Base-by-base conservation (phyloP, 495 filamentous ascomycete genomes). In the Daldinia decipiens region DNA sequence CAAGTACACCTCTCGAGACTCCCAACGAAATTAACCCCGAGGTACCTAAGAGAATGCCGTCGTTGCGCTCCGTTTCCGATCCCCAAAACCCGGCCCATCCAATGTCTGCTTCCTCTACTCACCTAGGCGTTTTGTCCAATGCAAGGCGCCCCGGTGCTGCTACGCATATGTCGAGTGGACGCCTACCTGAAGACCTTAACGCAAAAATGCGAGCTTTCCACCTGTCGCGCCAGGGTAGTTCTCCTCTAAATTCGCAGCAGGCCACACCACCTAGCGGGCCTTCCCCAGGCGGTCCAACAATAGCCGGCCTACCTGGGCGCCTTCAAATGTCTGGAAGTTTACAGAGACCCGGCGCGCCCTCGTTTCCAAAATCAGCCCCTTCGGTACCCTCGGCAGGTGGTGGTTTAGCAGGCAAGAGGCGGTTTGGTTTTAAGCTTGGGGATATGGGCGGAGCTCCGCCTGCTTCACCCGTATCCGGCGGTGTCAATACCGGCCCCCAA, bases 171-270 rank as follows among this genome's bases (percentile, higher is more conserved):
- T 87, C 88, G 40, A 85, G 83, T 54, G 82, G 84, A 50, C 75
- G 82, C 31, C 80, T 95, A 21, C 91, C 92, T 43, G 88, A 91
- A 77, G 93, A 96, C 67, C 88, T 98, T 66, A 87, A 91, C 81
- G 91, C 89, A 38, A 94, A 90, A 72, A 90, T 95, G 84, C 88
- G 88, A 70, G 91, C 91, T 2, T 93, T 94, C 59, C 89, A 92
- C 60, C 75, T 91, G 13, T 77, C 75, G 5, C 75, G 75, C n/a
- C 73, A 76, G 53, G 73, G 73, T 9, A 72, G 73, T 61, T 76
- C 75, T 39, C 54, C 70, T 27, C 9, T 72, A 5, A 60, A n/a
- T 34, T 65, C 70, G 5, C 70, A 91, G 86, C 65, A 72, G 15
- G 12, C 45, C 9, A 68, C 70, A 39, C 74, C 75, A 1, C 67